A percentile compares a stretch with the other conserved stretches of the same genome.
Evolutionary conservation across 2,329 filamentous ascomycete species (phyloP).

Genomic region (Spiromastix sp.): DNA sequence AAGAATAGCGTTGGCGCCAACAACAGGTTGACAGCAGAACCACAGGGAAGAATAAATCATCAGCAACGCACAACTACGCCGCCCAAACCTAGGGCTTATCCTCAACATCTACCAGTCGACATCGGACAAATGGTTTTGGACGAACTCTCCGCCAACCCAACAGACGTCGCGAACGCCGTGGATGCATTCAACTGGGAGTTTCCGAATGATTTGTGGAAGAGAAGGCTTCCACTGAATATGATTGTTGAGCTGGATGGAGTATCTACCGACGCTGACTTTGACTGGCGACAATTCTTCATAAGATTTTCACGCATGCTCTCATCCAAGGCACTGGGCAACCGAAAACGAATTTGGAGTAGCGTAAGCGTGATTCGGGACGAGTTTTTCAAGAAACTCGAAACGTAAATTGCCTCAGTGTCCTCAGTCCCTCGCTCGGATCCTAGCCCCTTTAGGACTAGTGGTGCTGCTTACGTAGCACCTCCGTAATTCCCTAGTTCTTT

Average conservation of each 20-base stretch:
- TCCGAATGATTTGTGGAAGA: not conserved
- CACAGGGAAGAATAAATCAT: too few relatives aligned
- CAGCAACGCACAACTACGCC: not conserved
- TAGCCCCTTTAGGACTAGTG: too few relatives aligned
- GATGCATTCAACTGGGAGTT: not conserved
- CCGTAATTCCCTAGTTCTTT: too few relatives aligned
- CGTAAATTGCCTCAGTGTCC: too few relatives aligned
- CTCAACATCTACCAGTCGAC: not conserved
- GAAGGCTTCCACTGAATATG: not conserved
- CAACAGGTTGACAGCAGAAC: too few relatives aligned
- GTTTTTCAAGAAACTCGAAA: too few relatives aligned
- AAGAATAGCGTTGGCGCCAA: not conserved
- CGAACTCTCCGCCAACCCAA: not conserved
- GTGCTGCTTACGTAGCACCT: too few relatives aligned
- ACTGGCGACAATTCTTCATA: not conserved
- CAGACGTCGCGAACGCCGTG: not conserved
- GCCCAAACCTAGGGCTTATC: not conserved
- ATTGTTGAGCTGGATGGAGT: not conserved
- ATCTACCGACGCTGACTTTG: not conserved
- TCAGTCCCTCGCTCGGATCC: too few relatives aligned
- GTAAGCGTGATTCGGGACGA: not conserved
- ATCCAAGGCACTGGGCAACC: not conserved
- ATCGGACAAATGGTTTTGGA: not conserved
- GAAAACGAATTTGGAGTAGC: not conserved
- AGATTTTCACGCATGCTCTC: not conserved